Evolutionary conservation across 1,139 yeast genomes (phyloP).

Genomic region (Kodamaea derodonti): DNA sequence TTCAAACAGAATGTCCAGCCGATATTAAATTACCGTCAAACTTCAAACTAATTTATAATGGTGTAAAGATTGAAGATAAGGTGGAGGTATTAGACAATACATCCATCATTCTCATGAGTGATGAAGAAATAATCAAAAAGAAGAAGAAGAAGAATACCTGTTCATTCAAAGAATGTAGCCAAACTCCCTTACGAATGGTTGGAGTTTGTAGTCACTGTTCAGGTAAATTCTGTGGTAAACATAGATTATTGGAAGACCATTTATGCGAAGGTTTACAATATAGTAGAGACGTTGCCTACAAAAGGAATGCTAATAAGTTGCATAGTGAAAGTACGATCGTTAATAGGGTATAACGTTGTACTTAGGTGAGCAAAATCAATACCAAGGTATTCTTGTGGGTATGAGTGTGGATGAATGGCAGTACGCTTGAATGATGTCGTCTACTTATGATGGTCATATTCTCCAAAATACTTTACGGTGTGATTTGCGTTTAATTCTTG

Average conservation of each 20-base stretch:
- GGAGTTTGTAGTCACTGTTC: constrained; percentile 86
- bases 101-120: constrained; percentile 45
- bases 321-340: constrained; percentile 43
- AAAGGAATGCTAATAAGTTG: constrained; percentile 26
- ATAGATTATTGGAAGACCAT: constrained; percentile 83
- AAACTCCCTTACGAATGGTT: constrained; percentile 74
- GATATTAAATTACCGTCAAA: constrained; percentile 31
- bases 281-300: constrained; percentile 79
- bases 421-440: too few species aligned
- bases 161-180: constrained; percentile 56
- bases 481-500: too few species aligned
- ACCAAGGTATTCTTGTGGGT: too few species aligned
- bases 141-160: constrained; percentile 59
- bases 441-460: too few species aligned
- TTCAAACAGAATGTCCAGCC: constrained; percentile 39
- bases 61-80: constrained; percentile 40
- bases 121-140: constrained; percentile 23
- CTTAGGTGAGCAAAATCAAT: too few species aligned
- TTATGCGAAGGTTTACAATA: constrained; percentile 71
- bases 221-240: constrained; percentile 86
- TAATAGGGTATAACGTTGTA: constrained; percentile 27
- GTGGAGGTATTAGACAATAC: constrained; percentile 20
- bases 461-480: too few species aligned
- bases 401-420: too few species aligned
- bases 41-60: constrained; percentile 50